Conservation (phyloP, 306 rosid genomes). For the Vigna nakashimae region DNA sequence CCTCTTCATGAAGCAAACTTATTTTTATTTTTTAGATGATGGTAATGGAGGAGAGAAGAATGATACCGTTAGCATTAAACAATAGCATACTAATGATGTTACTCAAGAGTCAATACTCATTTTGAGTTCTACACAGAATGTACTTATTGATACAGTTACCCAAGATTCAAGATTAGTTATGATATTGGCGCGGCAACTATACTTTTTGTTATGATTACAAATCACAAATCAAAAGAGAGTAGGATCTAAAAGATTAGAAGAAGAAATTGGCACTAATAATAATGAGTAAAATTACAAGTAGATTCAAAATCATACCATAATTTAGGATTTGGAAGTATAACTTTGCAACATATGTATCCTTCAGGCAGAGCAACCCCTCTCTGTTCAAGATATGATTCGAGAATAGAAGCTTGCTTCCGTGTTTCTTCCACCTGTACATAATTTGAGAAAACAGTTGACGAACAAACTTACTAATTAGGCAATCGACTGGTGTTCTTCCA, state of each 20-base stretch:
- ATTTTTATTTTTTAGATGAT: no score
- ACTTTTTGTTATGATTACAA: background rate
- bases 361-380: constrained; percentile 79
- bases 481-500: constrained; percentile 18
- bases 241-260: constrained; percentile 10
- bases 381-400: constrained; percentile 89
- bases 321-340: constrained; percentile 87
- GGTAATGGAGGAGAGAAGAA: no score
- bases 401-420: constrained; percentile 71
- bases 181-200: no score
- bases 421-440: constrained; percentile 71
- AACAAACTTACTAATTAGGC: constrained; percentile 10
- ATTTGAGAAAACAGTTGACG: constrained; percentile 9
- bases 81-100: no score
- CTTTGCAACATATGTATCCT: constrained; percentile 79
- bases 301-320: constrained; percentile 63
- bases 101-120: no score
- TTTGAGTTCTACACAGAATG: no score
- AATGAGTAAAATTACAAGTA: background rate
- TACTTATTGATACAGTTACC: no score
- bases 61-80: no score
- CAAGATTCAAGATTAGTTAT: no score
- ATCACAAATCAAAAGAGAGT: constrained; percentile 24
- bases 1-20: no score
- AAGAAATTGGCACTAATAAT: constrained; percentile 10